Evolutionary conservation across 148 eudicot genomes (phyloP).

Genomic region (Vaccinium macrocarpon): DNA sequence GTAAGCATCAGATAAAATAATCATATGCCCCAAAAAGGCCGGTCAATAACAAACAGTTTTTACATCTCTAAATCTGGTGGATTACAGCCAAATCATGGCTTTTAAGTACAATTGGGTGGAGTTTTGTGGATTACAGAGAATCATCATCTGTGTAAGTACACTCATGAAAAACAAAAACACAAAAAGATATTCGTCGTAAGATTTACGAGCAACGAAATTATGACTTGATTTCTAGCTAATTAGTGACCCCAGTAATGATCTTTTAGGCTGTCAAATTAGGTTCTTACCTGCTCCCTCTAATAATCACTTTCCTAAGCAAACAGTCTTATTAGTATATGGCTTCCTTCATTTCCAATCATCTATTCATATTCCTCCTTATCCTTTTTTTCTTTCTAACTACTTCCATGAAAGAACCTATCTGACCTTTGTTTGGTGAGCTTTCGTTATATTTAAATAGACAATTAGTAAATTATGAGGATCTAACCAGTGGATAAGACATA

Average conservation of each 20-base stretch:
- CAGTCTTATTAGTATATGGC: neutral
- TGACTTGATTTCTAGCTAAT: neutral
- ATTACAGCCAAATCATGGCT: conserved; percentile 17
- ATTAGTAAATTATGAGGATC: conserved; percentile 3
- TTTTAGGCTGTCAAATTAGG: conserved; percentile 1
- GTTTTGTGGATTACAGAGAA: conserved; percentile 17
- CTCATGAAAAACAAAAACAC: neutral
- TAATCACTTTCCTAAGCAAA: neutral
- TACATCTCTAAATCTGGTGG: conserved; percentile 7
- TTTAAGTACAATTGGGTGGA: conserved; percentile 7
- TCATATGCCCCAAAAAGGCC: neutral
- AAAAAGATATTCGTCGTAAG: neutral
- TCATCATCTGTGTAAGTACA: neutral
- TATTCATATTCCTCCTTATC: conserved; percentile 10
- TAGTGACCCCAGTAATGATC: conserved; percentile 7
- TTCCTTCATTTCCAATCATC: conserved; percentile 8
- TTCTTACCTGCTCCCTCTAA: conserved; percentile 17
- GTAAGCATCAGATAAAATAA: neutral
- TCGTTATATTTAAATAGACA: neutral
- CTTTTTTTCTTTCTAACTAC: conserved; percentile 1
- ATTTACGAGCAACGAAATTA: neutral
- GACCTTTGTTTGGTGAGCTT: neutral
- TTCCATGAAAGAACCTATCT: neutral
- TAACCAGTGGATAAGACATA: conserved; percentile 13
- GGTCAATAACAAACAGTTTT: neutral